Conservation (phyloP, 345 rosid species). For the Nephelium lappaceum region DNA sequence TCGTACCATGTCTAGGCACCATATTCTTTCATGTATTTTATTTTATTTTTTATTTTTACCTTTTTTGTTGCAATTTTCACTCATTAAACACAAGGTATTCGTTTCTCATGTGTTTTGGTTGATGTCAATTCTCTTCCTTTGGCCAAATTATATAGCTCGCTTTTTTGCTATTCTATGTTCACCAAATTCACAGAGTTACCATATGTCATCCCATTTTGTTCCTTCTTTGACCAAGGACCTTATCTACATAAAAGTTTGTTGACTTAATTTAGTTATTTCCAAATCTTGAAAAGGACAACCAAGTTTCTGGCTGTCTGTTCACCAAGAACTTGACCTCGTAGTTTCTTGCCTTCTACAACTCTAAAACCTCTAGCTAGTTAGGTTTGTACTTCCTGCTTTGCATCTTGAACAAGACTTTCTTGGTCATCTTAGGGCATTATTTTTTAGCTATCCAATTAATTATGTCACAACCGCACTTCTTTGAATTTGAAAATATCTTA, state of each 20-base stretch:
- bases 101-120: conserved; percentile 22
- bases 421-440: not conserved
- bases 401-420: not conserved
- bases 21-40: not conserved
- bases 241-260: conserved; percentile 2
- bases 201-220: conserved; percentile 5
- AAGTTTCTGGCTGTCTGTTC: not conserved
- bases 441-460: not conserved
- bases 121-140: not conserved
- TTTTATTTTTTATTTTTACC: not conserved
- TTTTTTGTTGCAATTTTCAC: not conserved
- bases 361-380: not conserved
- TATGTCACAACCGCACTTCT: not conserved
- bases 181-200: not conserved
- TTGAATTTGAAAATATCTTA: not conserved
- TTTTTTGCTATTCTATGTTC: not conserved
- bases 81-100: conserved; percentile 3
- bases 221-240: conserved; percentile 11
- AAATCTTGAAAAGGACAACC: conserved; percentile 30
- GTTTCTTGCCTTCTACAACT: not conserved
- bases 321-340: not conserved
- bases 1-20: conserved; percentile 25
- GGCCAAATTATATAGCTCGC: not conserved
- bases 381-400: not conserved
- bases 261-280: conserved; percentile 10